phyloP scores from a whole-genome alignment of 257 asterid genomes.

The Nicotiana benthamiana region DNA sequence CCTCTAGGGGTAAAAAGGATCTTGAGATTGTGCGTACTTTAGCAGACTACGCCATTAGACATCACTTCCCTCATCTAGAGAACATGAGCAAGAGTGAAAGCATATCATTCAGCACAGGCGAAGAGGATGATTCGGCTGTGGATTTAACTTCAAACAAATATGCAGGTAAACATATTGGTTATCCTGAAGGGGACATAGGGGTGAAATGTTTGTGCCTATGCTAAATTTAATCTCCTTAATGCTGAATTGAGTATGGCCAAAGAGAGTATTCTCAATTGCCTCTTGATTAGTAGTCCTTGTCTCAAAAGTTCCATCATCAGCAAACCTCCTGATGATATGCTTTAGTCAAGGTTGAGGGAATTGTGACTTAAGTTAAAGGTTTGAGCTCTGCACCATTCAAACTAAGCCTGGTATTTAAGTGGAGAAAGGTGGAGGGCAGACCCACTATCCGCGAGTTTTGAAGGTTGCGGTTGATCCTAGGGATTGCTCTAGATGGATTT shows the following conservation, averaged over 20 bases:
- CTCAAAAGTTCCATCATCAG: neutral
- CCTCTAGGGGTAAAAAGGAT: slow-evolving; percentile 74
- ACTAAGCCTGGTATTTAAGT: no score
- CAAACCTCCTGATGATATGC: neutral
- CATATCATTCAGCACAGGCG: slow-evolving; percentile 78
- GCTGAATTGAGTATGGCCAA: neutral
- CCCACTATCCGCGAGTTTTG: no score
- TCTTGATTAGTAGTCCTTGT: neutral
- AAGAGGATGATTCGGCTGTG: slow-evolving; percentile 71
- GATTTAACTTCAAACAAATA: slow-evolving; percentile 95
- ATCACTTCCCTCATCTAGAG: slow-evolving; percentile 83
- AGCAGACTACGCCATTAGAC: slow-evolving; percentile 78
- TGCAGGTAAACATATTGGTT: slow-evolving; percentile 44
- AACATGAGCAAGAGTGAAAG: slow-evolving; percentile 71
- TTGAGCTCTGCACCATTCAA: no score
- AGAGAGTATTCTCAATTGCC: neutral
- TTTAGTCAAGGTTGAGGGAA: no score
- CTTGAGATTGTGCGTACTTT: slow-evolving; percentile 62
- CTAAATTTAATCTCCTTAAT: neutral
- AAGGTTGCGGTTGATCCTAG: no score
- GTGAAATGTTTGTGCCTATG: neutral
- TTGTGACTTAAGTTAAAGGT: no score
- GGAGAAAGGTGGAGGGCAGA: no score
- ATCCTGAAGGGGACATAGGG: neutral
- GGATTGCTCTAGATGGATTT: no score